A percentile compares a stretch with the other conserved stretches of the same genome.
phyloP scores from a whole-genome alignment of 306 rosid genomes.

The Vigna angularis region DNA sequence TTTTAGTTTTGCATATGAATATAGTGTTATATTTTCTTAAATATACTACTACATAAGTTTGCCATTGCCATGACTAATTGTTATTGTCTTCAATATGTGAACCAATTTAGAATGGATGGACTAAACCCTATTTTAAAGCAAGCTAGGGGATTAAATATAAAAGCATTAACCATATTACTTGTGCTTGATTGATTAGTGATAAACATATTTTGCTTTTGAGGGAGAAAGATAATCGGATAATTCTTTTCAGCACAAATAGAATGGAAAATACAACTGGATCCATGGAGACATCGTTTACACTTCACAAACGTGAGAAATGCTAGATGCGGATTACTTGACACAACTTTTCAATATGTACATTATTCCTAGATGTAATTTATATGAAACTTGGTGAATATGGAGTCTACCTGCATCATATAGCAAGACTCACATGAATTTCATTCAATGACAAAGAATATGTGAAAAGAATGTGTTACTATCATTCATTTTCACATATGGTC shows the following conservation, averaged over 20 bases:
- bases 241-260: background rate
- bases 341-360: background rate
- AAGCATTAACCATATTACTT: background rate
- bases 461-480: constrained; percentile 2
- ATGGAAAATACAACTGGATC: constrained; percentile 10
- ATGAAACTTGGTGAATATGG: background rate
- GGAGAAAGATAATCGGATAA: constrained; percentile 2
- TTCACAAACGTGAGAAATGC: constrained; percentile 8
- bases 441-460: background rate
- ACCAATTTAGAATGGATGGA: background rate
- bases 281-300: constrained; percentile 14
- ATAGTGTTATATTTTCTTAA: background rate
- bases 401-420: background rate
- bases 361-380: no score
- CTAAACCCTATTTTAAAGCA: background rate
- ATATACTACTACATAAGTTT: background rate
- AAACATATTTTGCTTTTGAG: background rate
- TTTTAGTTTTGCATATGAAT: constrained; percentile 21
- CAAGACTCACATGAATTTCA: background rate
- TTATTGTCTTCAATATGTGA: constrained; percentile 8
- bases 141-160: background rate
- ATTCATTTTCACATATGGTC: constrained; percentile 1
- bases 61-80: background rate
- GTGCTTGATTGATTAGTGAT: constrained; percentile 5
- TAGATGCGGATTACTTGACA: background rate